A percentile compares a stretch with the other conserved stretches of the same genome.
Conservation (phyloP, 1,139 yeast genomes). For the Sugiyamaella novakii region DNA sequence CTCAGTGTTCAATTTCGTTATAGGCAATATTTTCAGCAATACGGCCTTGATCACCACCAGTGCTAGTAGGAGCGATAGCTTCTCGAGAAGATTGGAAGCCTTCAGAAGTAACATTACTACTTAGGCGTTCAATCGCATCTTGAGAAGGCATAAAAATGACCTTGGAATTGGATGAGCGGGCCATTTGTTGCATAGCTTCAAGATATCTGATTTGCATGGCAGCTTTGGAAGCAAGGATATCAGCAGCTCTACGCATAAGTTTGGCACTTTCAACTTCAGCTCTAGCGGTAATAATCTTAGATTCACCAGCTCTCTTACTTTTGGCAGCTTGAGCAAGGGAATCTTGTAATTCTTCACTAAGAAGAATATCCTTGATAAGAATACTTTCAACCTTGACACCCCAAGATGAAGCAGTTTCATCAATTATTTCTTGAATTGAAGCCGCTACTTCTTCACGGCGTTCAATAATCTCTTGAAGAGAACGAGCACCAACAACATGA, state of each 20-base stretch:
- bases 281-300: conserved; percentile 72
- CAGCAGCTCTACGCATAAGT: conserved; percentile 78
- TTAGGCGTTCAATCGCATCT: conserved; percentile 44
- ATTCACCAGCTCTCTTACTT: conserved; percentile 75
- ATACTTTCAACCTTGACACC: conserved; percentile 72
- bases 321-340: conserved; percentile 76
- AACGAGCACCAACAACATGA: conserved; percentile 70
- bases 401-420: conserved; percentile 69
- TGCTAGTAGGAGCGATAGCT: conserved; percentile 9
- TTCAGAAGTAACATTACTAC: conserved; percentile 26
- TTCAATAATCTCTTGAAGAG: conserved; percentile 72
- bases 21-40: conserved; percentile 20
- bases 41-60: conserved; percentile 11
- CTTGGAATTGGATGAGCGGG: conserved; percentile 60
- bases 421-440: conserved; percentile 62
- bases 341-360: conserved; percentile 60
- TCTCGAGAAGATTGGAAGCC: conserved; percentile 24
- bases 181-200: conserved; percentile 81
- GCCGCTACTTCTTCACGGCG: conserved; percentile 74
- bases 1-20: conserved; percentile 15
- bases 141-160: conserved; percentile 73
- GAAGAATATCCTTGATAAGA: conserved; percentile 65
- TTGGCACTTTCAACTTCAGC: conserved; percentile 79
- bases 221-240: conserved; percentile 70
- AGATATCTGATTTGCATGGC: conserved; percentile 80